Evolutionary conservation across 345 rosid genomes (phyloP).

Genomic region (Gossypium sturtianum): DNA sequence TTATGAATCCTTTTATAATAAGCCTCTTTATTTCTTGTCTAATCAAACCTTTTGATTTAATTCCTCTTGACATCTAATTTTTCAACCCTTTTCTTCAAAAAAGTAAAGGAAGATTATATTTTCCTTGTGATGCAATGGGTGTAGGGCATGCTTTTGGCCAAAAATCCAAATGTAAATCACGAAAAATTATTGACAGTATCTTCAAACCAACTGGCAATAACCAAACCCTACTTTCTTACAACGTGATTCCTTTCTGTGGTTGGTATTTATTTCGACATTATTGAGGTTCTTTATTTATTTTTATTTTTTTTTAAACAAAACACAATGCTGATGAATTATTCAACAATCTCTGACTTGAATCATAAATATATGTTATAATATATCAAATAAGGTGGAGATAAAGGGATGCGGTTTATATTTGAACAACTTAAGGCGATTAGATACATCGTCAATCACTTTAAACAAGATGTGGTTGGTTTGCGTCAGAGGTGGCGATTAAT

Average conservation of each 20-base stretch:
- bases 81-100: slow-evolving; percentile 17
- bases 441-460: no score
- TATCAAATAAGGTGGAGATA: no score
- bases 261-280: neutral
- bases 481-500: no score
- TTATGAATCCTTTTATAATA: slow-evolving; percentile 19
- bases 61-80: neutral
- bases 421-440: no score
- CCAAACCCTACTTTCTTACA: neutral
- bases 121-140: slow-evolving; percentile 18
- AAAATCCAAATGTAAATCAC: slow-evolving; percentile 10
- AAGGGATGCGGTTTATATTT: no score
- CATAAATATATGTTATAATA: no score
- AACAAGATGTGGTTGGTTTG: no score
- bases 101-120: neutral
- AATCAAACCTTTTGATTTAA: slow-evolving; percentile 19
- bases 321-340: no score
- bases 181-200: neutral
- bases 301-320: no score
- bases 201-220: neutral
- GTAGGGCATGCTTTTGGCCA: slow-evolving; percentile 13
- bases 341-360: neutral
- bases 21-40: slow-evolving; percentile 27
- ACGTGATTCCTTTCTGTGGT: neutral
- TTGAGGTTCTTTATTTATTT: neutral